Percentiles rank a stretch among this genome's conserved stretches.
phyloP scores from a whole-genome alignment of 148 eudicot species.

The Arctostaphylos glauca region DNA sequence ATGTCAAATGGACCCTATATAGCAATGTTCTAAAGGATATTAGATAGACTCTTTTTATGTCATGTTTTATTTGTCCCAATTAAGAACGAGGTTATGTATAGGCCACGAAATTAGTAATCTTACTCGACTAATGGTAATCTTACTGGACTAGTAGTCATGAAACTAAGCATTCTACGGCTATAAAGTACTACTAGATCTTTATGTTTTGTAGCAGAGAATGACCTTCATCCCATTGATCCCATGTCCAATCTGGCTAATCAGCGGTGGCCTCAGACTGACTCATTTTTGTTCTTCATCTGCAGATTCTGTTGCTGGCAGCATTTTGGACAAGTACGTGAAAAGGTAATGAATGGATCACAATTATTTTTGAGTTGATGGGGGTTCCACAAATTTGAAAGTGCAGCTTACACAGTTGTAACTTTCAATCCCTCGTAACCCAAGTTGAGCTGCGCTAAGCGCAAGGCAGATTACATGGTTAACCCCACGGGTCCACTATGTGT shows the following conservation, averaged over 20 bases:
- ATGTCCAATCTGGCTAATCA: background rate
- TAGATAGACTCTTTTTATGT: too few species aligned
- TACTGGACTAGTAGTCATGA: background rate
- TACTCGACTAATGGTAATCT: too few species aligned
- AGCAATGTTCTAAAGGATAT: too few species aligned
- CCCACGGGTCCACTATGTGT: background rate
- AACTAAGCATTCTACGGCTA: background rate
- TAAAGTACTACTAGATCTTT: background rate
- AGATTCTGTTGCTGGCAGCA: constrained; percentile 64
- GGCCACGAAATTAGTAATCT: too few species aligned
- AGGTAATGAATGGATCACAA: constrained; percentile 32
- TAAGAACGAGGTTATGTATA: too few species aligned
- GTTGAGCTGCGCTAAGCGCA: background rate
- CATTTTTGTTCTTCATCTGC: background rate
- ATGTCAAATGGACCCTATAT: too few species aligned
- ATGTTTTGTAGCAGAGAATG: background rate
- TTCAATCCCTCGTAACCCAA: background rate
- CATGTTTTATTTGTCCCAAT: too few species aligned
- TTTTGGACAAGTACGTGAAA: constrained; percentile 69
- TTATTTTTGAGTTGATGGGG: background rate
- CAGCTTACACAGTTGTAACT: background rate
- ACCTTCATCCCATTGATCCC: background rate
- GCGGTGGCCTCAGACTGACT: background rate
- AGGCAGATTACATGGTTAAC: background rate
- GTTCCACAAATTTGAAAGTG: background rate